A percentile compares a stretch with the other conserved stretches of the same genome.
phyloP scores from a whole-genome alignment of 768 basidiomycete genomes.

The Lentinus brumalis region DNA sequence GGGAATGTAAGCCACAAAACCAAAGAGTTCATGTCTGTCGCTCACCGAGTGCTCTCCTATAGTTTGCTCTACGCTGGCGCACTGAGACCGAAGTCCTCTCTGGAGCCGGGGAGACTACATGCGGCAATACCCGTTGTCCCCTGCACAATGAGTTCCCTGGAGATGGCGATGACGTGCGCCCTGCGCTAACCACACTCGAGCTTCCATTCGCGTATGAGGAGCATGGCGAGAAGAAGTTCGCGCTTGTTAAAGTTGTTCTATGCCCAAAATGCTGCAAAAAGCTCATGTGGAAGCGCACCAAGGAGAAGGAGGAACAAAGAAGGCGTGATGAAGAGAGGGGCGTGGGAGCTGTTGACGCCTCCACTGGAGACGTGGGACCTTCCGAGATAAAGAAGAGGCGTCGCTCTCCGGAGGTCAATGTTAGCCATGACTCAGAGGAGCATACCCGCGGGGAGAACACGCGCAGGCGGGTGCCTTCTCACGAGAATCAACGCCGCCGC shows the following conservation, averaged over 20 bases:
- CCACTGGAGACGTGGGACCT: not conserved
- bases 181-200: slow-evolving; percentile 72
- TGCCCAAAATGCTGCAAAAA: slow-evolving; percentile 81
- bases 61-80: slow-evolving; percentile 94
- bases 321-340: slow-evolving; percentile 3
- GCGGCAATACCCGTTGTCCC: slow-evolving; percentile 85
- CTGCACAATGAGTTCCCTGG: slow-evolving; percentile 43
- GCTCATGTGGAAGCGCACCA: slow-evolving; percentile 81
- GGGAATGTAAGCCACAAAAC: slow-evolving; percentile 66
- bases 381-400: not conserved
- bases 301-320: slow-evolving; percentile 49
- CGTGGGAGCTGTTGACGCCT: not conserved
- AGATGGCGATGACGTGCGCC: slow-evolving; percentile 19
- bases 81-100: slow-evolving; percentile 89
- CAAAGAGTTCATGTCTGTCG: not conserved
- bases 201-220: slow-evolving; percentile 90
- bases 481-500: not conserved
- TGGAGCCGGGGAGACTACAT: slow-evolving; percentile 84
- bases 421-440: not conserved
- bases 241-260: slow-evolving; percentile 89
- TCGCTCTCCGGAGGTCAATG: not conserved
- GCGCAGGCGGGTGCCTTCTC: not conserved
- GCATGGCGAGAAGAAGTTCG: slow-evolving; percentile 70
- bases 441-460: not conserved
- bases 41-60: not conserved